A percentile compares a stretch with the other conserved stretches of the same genome.
Evolutionary conservation across 495 filamentous ascomycete genomes (phyloP).

Genomic region (Hypoxylon fragiforme): DNA sequence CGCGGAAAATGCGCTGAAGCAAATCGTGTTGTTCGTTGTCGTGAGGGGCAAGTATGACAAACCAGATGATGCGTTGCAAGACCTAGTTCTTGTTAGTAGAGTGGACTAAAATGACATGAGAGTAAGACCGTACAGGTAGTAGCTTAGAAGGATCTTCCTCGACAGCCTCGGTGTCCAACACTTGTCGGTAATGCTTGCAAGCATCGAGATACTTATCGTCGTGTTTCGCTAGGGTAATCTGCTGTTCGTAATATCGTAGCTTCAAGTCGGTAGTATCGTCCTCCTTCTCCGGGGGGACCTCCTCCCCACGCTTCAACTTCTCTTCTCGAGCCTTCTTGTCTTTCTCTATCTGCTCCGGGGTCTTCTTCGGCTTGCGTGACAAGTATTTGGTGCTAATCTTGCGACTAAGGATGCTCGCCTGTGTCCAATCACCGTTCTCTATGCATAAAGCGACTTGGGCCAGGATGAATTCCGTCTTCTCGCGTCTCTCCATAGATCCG

Average conservation of each 20-base stretch:
- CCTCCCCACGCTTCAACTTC: conserved; percentile 74
- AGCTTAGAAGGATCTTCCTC: conserved; percentile 86
- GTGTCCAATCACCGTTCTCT: conserved; percentile 92
- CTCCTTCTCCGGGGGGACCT: conserved; percentile 72
- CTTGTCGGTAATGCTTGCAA: conserved; percentile 96
- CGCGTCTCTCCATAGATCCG: conserved; percentile 92
- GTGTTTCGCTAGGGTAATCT: conserved; percentile 92
- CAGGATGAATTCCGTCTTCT: conserved; percentile 98
- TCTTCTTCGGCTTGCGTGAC: conserved; percentile 84
- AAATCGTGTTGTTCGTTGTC: conserved; percentile 99
- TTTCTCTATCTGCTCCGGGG: conserved; percentile 82
- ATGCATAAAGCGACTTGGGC: conserved; percentile 95
- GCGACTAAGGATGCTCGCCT: conserved; percentile 88
- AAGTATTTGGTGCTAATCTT: conserved; percentile 97
- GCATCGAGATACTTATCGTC: conserved; percentile 95
- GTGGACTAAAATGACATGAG: not conserved
- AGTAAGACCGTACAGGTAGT: conserved; percentile 64
- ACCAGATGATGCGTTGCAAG: conserved; percentile 93
- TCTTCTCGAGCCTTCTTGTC: conserved; percentile 82
- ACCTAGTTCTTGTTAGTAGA: conserved; percentile 57
- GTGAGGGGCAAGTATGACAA: conserved; percentile 92
- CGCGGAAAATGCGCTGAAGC: conserved; percentile 83
- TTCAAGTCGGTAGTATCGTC: conserved; percentile 97
- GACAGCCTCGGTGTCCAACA: conserved; percentile 91
- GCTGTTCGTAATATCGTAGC: conserved; percentile 93